phyloP scores from a whole-genome alignment of 2,329 filamentous ascomycete species.

The Neurospora sp. region DNA sequence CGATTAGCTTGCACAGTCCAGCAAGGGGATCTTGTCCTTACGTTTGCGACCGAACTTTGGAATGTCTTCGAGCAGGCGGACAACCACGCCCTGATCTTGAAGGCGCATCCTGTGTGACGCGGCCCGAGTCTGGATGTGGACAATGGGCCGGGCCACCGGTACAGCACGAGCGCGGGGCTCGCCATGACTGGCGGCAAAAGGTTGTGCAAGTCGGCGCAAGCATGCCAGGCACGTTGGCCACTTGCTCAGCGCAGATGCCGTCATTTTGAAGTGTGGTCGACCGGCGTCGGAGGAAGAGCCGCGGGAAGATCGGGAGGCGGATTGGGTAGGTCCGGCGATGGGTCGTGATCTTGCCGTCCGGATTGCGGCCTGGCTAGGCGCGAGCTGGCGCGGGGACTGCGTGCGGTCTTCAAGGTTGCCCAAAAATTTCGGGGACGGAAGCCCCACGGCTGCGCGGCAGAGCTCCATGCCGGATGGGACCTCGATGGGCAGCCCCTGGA shows the following conservation, averaged over 20 bases:
- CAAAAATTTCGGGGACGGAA: not conserved
- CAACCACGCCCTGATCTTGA: conserved; percentile 31
- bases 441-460: not conserved
- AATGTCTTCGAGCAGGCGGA: conserved; percentile 33
- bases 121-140: conserved; percentile 25
- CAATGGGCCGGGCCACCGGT: conserved; percentile 7
- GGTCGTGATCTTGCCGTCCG: not conserved
- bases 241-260: conserved; percentile 13
- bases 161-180: not conserved
- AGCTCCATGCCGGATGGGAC: not conserved
- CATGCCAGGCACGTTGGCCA: conserved; percentile 19
- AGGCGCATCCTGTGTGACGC: conserved; percentile 27
- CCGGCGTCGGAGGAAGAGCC: not conserved
- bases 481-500: not conserved
- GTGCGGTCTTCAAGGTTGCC: not conserved
- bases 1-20: not conserved
- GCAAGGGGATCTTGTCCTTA: conserved; percentile 10
- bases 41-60: conserved; percentile 30
- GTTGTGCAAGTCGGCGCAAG: conserved; percentile 17
- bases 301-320: not conserved
- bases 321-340: not conserved
- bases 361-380: not conserved
- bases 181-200: conserved; percentile 13
- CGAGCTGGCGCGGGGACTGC: not conserved
- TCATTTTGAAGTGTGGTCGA: conserved; percentile 12